Conservation (phyloP, 106 monocot genomes). For the Amphibolis antarctica region DNA sequence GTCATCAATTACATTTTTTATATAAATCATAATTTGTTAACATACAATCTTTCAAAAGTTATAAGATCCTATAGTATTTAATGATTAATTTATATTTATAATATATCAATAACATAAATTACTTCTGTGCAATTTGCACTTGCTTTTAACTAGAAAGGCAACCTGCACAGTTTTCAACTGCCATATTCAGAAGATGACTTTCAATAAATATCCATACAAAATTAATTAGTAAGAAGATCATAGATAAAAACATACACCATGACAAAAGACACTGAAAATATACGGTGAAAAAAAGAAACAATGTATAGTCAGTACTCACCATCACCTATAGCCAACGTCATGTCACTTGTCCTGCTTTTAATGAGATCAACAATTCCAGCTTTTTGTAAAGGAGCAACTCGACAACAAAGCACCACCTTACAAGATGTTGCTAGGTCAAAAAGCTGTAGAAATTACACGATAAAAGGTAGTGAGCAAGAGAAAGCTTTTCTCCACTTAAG, state of each 20-base stretch:
- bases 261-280: not conserved
- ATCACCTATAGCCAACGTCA: constrained; percentile 97
- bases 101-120: too few species aligned
- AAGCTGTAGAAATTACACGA: constrained; percentile 36
- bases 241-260: not conserved
- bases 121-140: too few species aligned
- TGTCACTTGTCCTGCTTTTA: constrained; percentile 89
- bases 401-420: constrained; percentile 84
- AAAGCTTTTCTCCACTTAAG: not conserved
- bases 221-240: too few species aligned
- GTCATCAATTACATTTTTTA: too few species aligned
- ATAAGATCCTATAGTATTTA: too few species aligned
- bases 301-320: constrained; percentile 60
- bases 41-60: too few species aligned
- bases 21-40: too few species aligned
- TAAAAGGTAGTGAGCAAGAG: not conserved
- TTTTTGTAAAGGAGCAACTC: constrained; percentile 95
- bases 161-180: too few species aligned
- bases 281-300: not conserved
- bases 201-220: too few species aligned
- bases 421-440: constrained; percentile 89
- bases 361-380: constrained; percentile 95
- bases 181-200: too few species aligned
- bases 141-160: too few species aligned
- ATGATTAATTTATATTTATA: too few species aligned